These are phyloP conservation scores for Pseudozyma tsukubaensis DNA, from an alignment of 1,284 basidiomycete genomes.

Conservation along the genomic window DNA sequence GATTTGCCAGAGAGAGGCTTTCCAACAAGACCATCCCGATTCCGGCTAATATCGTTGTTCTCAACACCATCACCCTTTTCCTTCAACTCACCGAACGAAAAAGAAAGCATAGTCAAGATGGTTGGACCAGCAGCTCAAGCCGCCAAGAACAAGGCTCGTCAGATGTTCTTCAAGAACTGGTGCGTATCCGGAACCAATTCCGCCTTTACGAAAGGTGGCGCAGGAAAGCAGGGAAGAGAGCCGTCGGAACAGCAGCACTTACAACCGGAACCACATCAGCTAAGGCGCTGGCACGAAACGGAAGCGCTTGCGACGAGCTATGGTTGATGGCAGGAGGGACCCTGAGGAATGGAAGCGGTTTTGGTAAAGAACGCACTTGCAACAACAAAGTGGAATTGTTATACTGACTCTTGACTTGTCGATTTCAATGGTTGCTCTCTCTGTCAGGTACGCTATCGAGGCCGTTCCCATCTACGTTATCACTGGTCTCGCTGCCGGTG, in stretches of 20 bases:
- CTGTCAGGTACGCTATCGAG: slow-evolving; percentile 50
- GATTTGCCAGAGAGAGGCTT: not conserved
- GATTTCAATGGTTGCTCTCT: not conserved
- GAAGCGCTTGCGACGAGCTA: too few species aligned
- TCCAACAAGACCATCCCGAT: not conserved
- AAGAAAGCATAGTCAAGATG: slow-evolving; percentile 22
- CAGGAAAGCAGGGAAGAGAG: too few species aligned
- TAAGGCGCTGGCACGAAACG: too few species aligned
- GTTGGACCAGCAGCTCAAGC: slow-evolving; percentile 48
- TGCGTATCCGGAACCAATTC: slow-evolving; percentile 19
- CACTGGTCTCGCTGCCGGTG: slow-evolving; percentile 59
- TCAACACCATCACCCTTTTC: slow-evolving; percentile 4
- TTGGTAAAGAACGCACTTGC: too few species aligned
- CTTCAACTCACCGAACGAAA: not conserved
- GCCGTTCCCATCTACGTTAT: slow-evolving; percentile 63
- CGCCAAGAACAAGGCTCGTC: slow-evolving; percentile 56
- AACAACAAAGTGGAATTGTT: too few species aligned
- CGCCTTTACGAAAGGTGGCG: not conserved
- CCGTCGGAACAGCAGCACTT: too few species aligned
- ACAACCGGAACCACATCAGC: too few species aligned
- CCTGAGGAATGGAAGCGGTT: too few species aligned
- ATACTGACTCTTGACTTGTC: too few species aligned
- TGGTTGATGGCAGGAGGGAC: too few species aligned
- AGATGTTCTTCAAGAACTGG: slow-evolving; percentile 62
- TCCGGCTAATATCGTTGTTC: not conserved